These are phyloP conservation scores for Salvia hispanica DNA, from an alignment of 257 asterid species.

Conservation along the genomic window DNA sequence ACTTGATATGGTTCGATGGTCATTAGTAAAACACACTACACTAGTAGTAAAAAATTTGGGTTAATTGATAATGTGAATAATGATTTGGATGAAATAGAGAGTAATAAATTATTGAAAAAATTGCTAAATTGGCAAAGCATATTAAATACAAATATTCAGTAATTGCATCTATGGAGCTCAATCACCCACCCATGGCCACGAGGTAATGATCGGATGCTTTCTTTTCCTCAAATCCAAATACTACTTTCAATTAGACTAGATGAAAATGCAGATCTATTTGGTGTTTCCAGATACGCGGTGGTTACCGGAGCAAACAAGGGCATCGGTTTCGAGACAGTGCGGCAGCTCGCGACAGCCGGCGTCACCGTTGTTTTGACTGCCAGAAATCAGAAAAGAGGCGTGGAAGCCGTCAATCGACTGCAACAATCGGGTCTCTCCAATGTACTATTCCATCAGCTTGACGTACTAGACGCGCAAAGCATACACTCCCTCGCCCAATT, in stretches of 20 bases:
- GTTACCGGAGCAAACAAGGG: constrained; percentile 93
- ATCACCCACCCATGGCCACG: background rate
- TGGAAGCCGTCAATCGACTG: constrained; percentile 50
- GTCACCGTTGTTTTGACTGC: constrained; percentile 70
- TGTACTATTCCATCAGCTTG: constrained; percentile 75
- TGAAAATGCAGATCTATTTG: background rate
- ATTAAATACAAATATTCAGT: background rate
- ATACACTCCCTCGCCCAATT: constrained; percentile 48
- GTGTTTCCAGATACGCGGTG: constrained; percentile 55
- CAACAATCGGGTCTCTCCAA: constrained; percentile 59
- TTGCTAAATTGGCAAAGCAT: no score
- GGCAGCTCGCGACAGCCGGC: constrained; percentile 68
- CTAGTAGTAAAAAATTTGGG: no score
- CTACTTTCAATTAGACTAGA: no score
- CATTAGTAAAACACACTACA: no score
- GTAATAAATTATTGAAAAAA: rapidly evolving
- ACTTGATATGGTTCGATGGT: no score
- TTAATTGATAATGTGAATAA: no score
- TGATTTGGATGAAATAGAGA: no score
- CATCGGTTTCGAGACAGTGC: constrained; percentile 74
- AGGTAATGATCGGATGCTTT: constrained; percentile 31
- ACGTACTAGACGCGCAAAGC: constrained; percentile 64
- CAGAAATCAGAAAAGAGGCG: constrained; percentile 59
- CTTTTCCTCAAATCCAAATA: no score
- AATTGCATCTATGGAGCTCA: constrained; percentile 3